Evolutionary conservation across 2,329 filamentous ascomycete genomes (phyloP).

Genomic region (Epichloe typhina): DNA sequence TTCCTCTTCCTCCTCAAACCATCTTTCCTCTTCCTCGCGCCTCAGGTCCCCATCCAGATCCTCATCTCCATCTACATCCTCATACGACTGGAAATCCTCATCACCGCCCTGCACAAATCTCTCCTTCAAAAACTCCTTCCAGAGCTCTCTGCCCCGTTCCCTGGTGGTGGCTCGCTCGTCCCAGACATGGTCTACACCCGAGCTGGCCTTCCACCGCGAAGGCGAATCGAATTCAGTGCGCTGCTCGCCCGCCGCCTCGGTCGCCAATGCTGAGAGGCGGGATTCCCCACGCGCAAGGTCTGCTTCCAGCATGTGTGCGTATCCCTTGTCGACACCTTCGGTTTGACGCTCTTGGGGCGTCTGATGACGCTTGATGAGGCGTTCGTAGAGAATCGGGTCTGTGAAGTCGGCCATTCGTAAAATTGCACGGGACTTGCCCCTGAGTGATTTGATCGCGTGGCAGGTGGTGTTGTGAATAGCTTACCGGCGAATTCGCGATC

Average conservation of each 20-base stretch:
- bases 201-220: not conserved
- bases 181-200: constrained; percentile 12
- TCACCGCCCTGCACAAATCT: constrained; percentile 67
- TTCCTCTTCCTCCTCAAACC: constrained; percentile 70
- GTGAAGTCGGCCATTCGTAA: not conserved
- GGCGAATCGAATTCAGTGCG: not conserved
- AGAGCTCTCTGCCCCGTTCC: constrained; percentile 54
- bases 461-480: not conserved
- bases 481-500: constrained; percentile 45
- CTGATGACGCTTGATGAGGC: constrained; percentile 65
- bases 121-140: constrained; percentile 58
- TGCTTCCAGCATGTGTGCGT: constrained; percentile 64
- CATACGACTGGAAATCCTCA: constrained; percentile 61
- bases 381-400: constrained; percentile 75
- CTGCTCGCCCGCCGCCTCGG: constrained; percentile 6
- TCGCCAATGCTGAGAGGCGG: constrained; percentile 45
- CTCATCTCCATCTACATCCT: constrained; percentile 54
- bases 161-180: constrained; percentile 25
- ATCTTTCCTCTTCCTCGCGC: constrained; percentile 56
- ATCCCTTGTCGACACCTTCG: constrained; percentile 62
- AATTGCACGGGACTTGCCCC: no score
- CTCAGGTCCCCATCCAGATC: constrained; percentile 52
- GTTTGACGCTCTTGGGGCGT: constrained; percentile 58
- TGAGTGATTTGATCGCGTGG: no score
- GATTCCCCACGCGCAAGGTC: constrained; percentile 70